Evolutionary conservation across 306 rosid species (phyloP).

Genomic region (Cucumis cinereus): DNA sequence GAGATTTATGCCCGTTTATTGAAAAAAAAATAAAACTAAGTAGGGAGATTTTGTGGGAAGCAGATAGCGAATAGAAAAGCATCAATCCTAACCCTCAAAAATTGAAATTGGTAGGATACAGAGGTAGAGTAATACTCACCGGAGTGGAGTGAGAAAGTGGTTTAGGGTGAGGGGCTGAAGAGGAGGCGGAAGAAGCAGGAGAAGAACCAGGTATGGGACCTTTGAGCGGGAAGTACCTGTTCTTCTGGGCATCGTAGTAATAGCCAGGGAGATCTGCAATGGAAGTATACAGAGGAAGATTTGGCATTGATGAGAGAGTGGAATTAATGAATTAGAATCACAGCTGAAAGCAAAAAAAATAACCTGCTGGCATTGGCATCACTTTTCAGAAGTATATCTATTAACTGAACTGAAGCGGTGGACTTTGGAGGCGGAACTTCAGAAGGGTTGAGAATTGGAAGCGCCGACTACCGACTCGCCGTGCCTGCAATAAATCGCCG

Average conservation of each 20-base stretch:
- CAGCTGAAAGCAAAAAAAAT: background rate
- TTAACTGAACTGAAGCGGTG: background rate
- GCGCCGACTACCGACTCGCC: background rate
- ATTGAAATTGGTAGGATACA: background rate
- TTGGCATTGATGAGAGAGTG: background rate
- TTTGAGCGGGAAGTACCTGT: slow-evolving; percentile 66
- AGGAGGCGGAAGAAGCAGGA: slow-evolving; percentile 23
- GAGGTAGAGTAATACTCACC: slow-evolving; percentile 15
- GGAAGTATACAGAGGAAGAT: background rate
- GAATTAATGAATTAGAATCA: background rate
- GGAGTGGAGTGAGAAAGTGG: slow-evolving; percentile 16
- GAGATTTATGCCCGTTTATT: background rate
- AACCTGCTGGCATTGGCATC: slow-evolving; percentile 5
- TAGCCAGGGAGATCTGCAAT: slow-evolving; percentile 70
- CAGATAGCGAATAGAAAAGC: background rate
- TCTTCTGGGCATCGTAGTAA: slow-evolving; percentile 66
- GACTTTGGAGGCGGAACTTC: background rate
- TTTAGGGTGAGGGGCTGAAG: slow-evolving; percentile 15
- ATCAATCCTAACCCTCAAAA: background rate
- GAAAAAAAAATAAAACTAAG: background rate
- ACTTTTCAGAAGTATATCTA: background rate
- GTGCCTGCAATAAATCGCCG: background rate
- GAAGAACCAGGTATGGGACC: slow-evolving; percentile 75
- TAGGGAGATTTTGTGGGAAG: background rate
- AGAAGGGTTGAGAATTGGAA: background rate